Evolutionary conservation across 768 basidiomycete genomes (phyloP).

Genomic region (Coprinellus micaceus): DNA sequence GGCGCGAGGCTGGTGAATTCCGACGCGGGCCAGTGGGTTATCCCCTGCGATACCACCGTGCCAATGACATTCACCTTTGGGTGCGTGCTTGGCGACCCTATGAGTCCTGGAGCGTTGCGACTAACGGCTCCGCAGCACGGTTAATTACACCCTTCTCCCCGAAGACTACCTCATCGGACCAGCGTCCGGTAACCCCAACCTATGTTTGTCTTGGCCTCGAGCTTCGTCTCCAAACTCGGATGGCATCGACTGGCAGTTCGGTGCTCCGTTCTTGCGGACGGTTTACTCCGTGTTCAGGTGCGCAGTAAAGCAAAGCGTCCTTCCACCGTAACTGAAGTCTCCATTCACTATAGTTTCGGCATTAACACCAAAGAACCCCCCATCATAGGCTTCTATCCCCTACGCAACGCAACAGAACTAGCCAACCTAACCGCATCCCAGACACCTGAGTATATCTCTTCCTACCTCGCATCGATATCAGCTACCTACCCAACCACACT

Average conservation of each 20-base stretch:
- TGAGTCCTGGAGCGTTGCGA: too few relatives aligned
- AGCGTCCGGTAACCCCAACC: constrained; percentile 53
- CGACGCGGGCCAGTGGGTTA: constrained; percentile 71
- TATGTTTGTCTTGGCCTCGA: constrained; percentile 74
- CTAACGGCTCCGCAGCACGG: constrained; percentile 26
- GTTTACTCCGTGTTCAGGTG: constrained; percentile 81
- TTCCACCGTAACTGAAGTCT: neutral
- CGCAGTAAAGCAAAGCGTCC: too few relatives aligned
- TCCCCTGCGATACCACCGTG: constrained; percentile 63
- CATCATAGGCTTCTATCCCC: constrained; percentile 71
- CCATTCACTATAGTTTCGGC: constrained; percentile 52
- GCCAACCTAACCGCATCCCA: constrained; percentile 27
- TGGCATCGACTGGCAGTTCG: constrained; percentile 83
- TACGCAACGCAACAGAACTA: constrained; percentile 39
- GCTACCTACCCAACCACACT: constrained; percentile 65
- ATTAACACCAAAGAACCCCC: constrained; percentile 73
- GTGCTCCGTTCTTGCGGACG: constrained; percentile 64
- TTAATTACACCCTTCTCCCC: constrained; percentile 62
- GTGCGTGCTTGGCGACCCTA: constrained; percentile 35
- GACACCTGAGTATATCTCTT: constrained; percentile 38
- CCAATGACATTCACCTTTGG: constrained; percentile 68
- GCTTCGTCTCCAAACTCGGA: constrained; percentile 63
- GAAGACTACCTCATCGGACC: constrained; percentile 78
- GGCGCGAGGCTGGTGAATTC: constrained; percentile 66
- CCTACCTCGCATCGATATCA: constrained; percentile 57